A percentile compares a stretch with the other conserved stretches of the same genome.
Conservation (phyloP, 768 basidiomycete genomes). For the Trametes cingulata region DNA sequence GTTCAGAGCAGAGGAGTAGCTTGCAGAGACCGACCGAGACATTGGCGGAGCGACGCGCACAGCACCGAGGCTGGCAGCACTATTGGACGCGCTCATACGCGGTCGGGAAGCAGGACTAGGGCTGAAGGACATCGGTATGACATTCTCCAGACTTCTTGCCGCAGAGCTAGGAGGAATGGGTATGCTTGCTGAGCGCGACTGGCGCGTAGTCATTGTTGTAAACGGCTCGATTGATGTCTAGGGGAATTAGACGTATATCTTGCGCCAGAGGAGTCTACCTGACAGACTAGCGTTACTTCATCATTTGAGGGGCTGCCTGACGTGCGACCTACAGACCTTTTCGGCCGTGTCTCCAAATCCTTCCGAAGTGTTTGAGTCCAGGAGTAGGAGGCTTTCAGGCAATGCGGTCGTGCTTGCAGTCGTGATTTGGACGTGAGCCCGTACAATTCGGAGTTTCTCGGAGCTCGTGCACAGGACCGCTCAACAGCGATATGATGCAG, state of each 20-base stretch:
- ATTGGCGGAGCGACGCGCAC: neutral
- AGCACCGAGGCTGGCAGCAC: slow-evolving; percentile 6
- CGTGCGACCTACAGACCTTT: too few relatives aligned
- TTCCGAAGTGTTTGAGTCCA: too few relatives aligned
- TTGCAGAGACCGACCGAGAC: slow-evolving; percentile 19
- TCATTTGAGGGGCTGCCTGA: too few relatives aligned
- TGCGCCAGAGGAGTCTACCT: too few relatives aligned
- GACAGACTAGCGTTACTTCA: too few relatives aligned
- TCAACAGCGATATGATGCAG: too few relatives aligned
- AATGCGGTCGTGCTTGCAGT: too few relatives aligned
- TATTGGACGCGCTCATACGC: slow-evolving; percentile 7
- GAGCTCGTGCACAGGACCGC: too few relatives aligned
- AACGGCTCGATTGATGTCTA: neutral
- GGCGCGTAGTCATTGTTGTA: slow-evolving; percentile 47
- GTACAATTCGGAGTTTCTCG: too few relatives aligned
- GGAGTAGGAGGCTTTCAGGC: too few relatives aligned
- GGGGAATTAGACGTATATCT: neutral
- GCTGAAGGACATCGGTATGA: slow-evolving; percentile 60
- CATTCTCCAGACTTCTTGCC: slow-evolving; percentile 61
- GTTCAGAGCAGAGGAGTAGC: slow-evolving; percentile 24
- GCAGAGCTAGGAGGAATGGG: slow-evolving; percentile 60
- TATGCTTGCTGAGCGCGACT: slow-evolving; percentile 65
- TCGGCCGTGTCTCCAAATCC: too few relatives aligned
- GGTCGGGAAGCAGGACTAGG: slow-evolving; percentile 12
- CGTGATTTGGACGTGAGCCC: too few relatives aligned